These are phyloP conservation scores for Aspergillus sparsus DNA, from an alignment of 495 filamentous ascomycete genomes.

Conservation along the genomic window DNA sequence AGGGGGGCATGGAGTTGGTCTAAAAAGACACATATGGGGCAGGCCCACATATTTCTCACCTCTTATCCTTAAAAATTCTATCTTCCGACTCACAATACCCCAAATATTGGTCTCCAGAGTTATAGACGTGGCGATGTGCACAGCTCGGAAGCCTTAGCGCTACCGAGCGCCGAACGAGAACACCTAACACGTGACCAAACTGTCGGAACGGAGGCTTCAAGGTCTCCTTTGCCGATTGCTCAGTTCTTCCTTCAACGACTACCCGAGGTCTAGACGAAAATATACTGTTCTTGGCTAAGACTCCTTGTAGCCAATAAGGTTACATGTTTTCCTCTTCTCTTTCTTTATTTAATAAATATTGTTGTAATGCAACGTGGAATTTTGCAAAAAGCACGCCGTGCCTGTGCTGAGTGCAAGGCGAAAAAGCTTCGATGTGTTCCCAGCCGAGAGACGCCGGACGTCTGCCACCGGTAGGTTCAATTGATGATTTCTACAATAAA, in stretches of 20 bases:
- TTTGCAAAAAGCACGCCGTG: not conserved
- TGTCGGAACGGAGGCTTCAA: not conserved
- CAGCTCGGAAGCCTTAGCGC: not conserved
- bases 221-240: not conserved
- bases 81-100: too few relatives aligned
- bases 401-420: conserved; percentile 7
- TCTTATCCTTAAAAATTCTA: too few relatives aligned
- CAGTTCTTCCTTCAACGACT: not conserved
- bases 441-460: not conserved
- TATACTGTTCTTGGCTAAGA: not conserved
- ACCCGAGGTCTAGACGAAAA: not conserved
- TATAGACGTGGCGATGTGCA: too few relatives aligned
- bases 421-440: conserved; percentile 8
- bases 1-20: too few relatives aligned
- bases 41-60: too few relatives aligned
- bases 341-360: not conserved
- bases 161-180: not conserved
- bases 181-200: not conserved
- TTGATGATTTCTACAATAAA: not conserved
- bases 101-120: not conserved
- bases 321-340: too few relatives aligned
- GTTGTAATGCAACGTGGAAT: not conserved
- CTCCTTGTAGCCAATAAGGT: not conserved
- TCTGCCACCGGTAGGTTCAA: conserved; percentile 2
- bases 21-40: too few relatives aligned